Evolutionary conservation across 2,329 filamentous ascomycete species (phyloP), one percentile per base, ranked within the genome.

Genomic region (Botryotinia globosa): DNA sequence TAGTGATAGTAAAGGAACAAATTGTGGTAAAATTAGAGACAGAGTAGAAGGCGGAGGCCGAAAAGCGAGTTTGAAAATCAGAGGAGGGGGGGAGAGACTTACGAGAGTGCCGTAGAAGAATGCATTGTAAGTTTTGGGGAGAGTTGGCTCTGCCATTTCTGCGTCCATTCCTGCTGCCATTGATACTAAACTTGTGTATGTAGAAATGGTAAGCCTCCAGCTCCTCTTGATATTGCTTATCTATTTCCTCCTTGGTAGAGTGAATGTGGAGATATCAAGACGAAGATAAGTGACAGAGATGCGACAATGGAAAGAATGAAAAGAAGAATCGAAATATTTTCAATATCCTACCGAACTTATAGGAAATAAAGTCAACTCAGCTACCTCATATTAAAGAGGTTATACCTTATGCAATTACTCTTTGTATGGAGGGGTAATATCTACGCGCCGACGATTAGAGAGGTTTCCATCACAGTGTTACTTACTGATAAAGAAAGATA

Each of bases 31-130:
- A 9, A 22, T 73, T 44, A 74, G 71, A 72, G 64, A 3, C 10
- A 37, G 2, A 37, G 73, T 54, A 72, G 71, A 71, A 62, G 54
- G 58, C 32, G 5, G 16, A 56, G 34, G 42, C 25, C 29, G 12
- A 34, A 54, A 29, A 1, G 64, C 51, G 25, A 39, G 4, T 10
- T 0, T 20, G 1, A 32, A 10, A 16, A 29, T 8, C 4, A 44
- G 32, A 29, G 48, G 44, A 6, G 74, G 32, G 42, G 58, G 44
- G 8, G 74, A 18, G 8, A 14, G 58, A 65, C 34, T 42, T 32
- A 71, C 69, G 25, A 71, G 58, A 65, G 69, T 74, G 69, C 76
- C 75, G 61, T 78, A 77, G 75, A 77, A 78, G 73, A 77, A 78
- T 3, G 77, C 76, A 63, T 70, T 76, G 42, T 74, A 74, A 18